phyloP scores from a whole-genome alignment of 768 basidiomycete genomes.

The Termitomyces sp. region DNA sequence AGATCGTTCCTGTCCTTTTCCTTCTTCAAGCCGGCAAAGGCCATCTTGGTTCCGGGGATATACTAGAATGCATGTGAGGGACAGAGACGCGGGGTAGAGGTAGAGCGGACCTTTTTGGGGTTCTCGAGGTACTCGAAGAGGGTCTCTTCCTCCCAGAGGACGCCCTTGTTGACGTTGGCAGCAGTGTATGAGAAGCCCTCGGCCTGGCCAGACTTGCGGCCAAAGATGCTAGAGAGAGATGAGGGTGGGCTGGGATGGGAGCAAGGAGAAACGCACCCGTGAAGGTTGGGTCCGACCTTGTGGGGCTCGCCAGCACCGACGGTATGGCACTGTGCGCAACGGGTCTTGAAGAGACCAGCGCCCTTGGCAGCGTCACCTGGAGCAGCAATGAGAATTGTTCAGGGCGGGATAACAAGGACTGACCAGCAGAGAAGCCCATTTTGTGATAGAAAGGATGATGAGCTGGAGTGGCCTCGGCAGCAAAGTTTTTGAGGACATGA shows the following conservation, averaged over 20 bases:
- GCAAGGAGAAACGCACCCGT: constrained; percentile 61
- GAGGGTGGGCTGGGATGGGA: background rate
- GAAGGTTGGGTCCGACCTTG: constrained; percentile 94
- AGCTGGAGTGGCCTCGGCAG: background rate
- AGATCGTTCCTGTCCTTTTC: constrained; percentile 96
- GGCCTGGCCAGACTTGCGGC: constrained; percentile 81
- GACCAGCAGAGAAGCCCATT: constrained; percentile 38
- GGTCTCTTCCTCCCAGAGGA: constrained; percentile 82
- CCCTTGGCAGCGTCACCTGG: constrained; percentile 87
- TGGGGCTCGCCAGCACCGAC: constrained; percentile 68
- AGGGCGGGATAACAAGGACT: constrained; percentile 39
- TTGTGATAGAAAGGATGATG: constrained; percentile 14
- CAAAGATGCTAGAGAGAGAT: constrained; percentile 54
- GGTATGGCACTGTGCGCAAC: constrained; percentile 94
- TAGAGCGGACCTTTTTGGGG: constrained; percentile 78
- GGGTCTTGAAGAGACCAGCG: constrained; percentile 94
- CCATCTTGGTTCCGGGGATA: constrained; percentile 98
- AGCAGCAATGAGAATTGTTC: background rate
- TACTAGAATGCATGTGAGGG: constrained; percentile 39
- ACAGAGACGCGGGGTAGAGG: background rate
- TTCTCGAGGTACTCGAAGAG: constrained; percentile 95
- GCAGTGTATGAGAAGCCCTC: constrained; percentile 89
- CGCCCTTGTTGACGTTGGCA: constrained; percentile 93
- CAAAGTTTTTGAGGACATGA: constrained; percentile 14
- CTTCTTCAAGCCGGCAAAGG: constrained; percentile 98